Evolutionary conservation across 2,329 filamentous ascomycete species (phyloP).

Genomic region (Talaromyces sp.): DNA sequence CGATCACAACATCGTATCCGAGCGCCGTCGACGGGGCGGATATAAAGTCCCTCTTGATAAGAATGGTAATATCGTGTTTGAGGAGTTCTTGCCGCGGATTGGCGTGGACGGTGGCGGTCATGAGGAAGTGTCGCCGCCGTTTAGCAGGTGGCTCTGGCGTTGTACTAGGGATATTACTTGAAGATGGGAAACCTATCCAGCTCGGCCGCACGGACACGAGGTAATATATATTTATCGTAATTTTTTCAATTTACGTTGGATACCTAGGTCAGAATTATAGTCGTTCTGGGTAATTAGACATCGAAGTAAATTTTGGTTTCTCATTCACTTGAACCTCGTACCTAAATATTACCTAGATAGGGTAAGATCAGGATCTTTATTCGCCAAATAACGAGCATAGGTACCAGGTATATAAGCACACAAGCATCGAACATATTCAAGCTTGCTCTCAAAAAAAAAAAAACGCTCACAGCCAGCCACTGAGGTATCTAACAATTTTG

Average conservation of each 20-base stretch:
- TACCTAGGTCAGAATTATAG: too few relatives aligned
- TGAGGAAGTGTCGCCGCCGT: background rate
- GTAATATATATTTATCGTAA: background rate
- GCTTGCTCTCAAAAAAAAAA: too few relatives aligned
- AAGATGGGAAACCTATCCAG: background rate
- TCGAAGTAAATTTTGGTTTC: too few relatives aligned
- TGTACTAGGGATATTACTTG: background rate
- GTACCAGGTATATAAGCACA: background rate
- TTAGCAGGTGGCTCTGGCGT: background rate
- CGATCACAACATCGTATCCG: conserved; percentile 28
- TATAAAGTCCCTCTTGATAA: conserved; percentile 1
- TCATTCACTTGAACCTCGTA: too few relatives aligned
- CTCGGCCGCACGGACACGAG: background rate
- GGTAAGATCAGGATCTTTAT: too few relatives aligned
- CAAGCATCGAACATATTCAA: background rate
- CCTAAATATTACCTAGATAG: too few relatives aligned
- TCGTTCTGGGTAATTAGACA: background rate
- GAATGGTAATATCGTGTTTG: background rate
- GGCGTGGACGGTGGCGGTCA: background rate
- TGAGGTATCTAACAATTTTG: background rate
- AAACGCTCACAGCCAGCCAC: background rate
- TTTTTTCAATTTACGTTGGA: background rate
- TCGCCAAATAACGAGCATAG: background rate
- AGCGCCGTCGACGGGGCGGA: conserved; percentile 25
- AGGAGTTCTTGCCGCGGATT: background rate